Conservation (phyloP, 2,329 filamentous ascomycete species). For the Pseudogymnoascus sp. region DNA sequence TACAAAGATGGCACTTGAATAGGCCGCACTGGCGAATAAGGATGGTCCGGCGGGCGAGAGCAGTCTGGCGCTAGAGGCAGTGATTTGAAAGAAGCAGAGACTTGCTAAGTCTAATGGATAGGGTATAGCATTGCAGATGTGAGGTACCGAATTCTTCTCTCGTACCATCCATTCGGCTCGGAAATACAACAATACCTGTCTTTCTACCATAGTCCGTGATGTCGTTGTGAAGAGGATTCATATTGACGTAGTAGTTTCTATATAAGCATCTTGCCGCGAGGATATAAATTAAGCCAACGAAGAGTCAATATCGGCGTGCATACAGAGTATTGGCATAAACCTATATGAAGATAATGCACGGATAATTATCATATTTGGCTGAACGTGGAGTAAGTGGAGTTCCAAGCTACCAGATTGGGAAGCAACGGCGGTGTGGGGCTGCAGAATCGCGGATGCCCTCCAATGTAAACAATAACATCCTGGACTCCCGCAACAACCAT, state of each 20-base stretch:
- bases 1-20: too few species aligned
- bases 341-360: background rate
- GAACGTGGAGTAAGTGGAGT: background rate
- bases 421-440: conserved; percentile 1
- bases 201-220: background rate
- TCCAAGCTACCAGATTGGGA: conserved; percentile 4
- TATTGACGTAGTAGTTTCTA: background rate
- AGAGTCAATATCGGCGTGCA: background rate
- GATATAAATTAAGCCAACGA: background rate
- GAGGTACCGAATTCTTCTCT: too few species aligned
- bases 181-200: background rate
- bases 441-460: conserved; percentile 1
- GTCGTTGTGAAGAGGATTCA: background rate
- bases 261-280: background rate
- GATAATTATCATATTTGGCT: background rate
- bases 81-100: too few species aligned
- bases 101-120: too few species aligned
- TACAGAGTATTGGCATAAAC: background rate
- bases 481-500: background rate
- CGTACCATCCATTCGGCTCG: background rate
- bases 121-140: too few species aligned
- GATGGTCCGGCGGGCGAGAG: too few species aligned
- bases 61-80: too few species aligned
- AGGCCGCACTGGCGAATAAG: too few species aligned
- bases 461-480: conserved; percentile 8